phyloP scores from a whole-genome alignment of 495 filamentous ascomycete species.

The Xylaria curta region DNA sequence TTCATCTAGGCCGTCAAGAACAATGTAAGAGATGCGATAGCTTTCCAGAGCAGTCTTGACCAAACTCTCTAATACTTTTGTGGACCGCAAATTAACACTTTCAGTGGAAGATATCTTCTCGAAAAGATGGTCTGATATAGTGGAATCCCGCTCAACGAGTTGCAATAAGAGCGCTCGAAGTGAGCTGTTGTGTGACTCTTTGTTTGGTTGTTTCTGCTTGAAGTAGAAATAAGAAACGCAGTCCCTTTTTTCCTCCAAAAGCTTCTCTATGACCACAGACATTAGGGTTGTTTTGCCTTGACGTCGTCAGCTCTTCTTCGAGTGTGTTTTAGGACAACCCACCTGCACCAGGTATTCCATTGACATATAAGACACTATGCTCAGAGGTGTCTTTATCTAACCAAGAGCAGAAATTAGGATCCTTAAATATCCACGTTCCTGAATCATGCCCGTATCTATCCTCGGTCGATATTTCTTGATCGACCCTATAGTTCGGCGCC shows the following conservation, averaged over 20 bases:
- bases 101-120: constrained; percentile 3
- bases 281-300: constrained; percentile 26
- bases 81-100: constrained; percentile 11
- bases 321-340: not conserved
- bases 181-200: constrained; percentile 13
- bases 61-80: constrained; percentile 4
- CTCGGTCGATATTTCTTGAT: constrained; percentile 17
- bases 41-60: constrained; percentile 11
- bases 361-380: constrained; percentile 16
- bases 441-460: constrained; percentile 10
- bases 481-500: constrained; percentile 2
- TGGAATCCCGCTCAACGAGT: constrained; percentile 15
- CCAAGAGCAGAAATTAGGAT: constrained; percentile 20
- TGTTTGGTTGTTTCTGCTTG: constrained; percentile 22
- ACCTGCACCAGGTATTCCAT: constrained; percentile 30
- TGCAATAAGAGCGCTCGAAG: constrained; percentile 25
- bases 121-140: constrained; percentile 4
- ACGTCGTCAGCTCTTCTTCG: not conserved
- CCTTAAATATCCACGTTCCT: constrained; percentile 26
- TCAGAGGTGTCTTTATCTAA: not conserved
- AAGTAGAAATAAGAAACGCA: constrained; percentile 25
- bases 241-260: not conserved
- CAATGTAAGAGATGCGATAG: constrained; percentile 7
- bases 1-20: constrained; percentile 28
- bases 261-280: constrained; percentile 15